These are phyloP conservation scores for Mycena pura DNA, from an alignment of 768 basidiomycete species.

Conservation along the genomic window DNA sequence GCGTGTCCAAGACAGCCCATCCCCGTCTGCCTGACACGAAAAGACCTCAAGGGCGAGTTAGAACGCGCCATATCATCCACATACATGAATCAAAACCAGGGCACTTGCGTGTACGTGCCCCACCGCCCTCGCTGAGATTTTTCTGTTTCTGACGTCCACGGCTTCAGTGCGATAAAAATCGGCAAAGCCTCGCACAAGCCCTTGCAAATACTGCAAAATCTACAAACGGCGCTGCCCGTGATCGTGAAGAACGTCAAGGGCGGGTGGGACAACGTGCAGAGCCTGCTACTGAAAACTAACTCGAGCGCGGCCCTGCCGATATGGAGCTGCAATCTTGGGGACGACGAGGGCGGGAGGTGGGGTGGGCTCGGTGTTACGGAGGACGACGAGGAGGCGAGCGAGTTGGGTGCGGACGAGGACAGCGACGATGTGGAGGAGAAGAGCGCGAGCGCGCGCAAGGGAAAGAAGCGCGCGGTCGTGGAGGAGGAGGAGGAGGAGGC, in stretches of 20 bases:
- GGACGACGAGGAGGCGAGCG: slow-evolving; percentile 36
- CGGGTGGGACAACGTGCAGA: slow-evolving; percentile 92
- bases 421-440: slow-evolving; percentile 30
- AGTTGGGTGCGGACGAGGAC: slow-evolving; percentile 35
- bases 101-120: slow-evolving; percentile 86
- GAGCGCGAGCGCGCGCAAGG: slow-evolving; percentile 36
- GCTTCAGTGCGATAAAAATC: slow-evolving; percentile 80
- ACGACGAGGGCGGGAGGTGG: slow-evolving; percentile 65
- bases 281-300: slow-evolving; percentile 88
- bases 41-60: slow-evolving; percentile 91
- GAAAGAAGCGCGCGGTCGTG: slow-evolving; percentile 45
- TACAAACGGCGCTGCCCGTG: slow-evolving; percentile 78
- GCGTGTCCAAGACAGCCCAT: slow-evolving; percentile 99
- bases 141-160: background rate
- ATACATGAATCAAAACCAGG: slow-evolving; percentile 94
- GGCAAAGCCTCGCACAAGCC: slow-evolving; percentile 75
- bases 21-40: slow-evolving; percentile 87
- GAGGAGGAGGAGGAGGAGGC: slow-evolving; percentile 46
- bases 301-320: slow-evolving; percentile 87
- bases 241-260: slow-evolving; percentile 74
- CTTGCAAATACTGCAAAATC: slow-evolving; percentile 78
- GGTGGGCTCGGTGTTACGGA: slow-evolving; percentile 47
- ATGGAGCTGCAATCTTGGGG: slow-evolving; percentile 82
- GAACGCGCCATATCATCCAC: slow-evolving; percentile 93
- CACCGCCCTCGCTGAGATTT: background rate